phyloP scores from a whole-genome alignment of 345 rosid genomes.

The Bretschneidera sinensis region DNA sequence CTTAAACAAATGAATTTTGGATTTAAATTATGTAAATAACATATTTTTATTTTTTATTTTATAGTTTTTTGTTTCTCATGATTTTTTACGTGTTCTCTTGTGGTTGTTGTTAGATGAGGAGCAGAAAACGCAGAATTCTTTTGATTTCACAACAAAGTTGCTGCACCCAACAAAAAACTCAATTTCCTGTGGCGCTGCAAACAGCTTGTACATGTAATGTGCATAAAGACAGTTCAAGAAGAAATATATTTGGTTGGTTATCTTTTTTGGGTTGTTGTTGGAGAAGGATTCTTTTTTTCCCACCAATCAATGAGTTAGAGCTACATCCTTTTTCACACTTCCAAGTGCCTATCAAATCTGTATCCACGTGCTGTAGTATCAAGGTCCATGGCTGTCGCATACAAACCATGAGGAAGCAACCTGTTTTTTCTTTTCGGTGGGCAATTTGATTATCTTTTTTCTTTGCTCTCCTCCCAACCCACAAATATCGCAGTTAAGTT shows the following conservation, averaged over 20 bases:
- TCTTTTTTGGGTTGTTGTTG: conserved; percentile 37
- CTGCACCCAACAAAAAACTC: conserved; percentile 63
- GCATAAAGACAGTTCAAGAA: conserved; percentile 36
- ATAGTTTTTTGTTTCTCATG: too few relatives aligned
- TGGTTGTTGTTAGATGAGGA: too few relatives aligned
- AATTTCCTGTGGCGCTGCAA: conserved; percentile 70
- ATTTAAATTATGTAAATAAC: too few relatives aligned
- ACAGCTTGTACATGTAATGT: conserved; percentile 72
- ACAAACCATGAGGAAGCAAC: conserved; percentile 34
- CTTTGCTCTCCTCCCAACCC: conserved; percentile 17
- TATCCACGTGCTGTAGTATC: conserved; percentile 18
- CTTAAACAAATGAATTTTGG: too few relatives aligned
- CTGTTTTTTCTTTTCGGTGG: conserved; percentile 26
- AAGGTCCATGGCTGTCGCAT: conserved; percentile 19
- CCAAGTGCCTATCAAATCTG: conserved; percentile 25
- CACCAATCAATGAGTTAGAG: conserved; percentile 31
- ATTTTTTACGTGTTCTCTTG: too few relatives aligned
- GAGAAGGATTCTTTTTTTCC: conserved; percentile 37
- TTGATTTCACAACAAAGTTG: conserved; percentile 55
- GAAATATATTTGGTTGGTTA: conserved; percentile 26
- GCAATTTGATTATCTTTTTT: conserved; percentile 28
- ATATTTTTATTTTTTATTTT: too few relatives aligned
- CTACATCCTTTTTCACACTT: conserved; percentile 21
- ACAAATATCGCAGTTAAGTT: conserved; percentile 27
- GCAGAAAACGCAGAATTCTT: conserved; percentile 45